Evolutionary conservation across 2,329 filamentous ascomycete genomes (phyloP), one percentile per base, ranked within the genome.

Genomic region (Neocucurbitaria cava): DNA sequence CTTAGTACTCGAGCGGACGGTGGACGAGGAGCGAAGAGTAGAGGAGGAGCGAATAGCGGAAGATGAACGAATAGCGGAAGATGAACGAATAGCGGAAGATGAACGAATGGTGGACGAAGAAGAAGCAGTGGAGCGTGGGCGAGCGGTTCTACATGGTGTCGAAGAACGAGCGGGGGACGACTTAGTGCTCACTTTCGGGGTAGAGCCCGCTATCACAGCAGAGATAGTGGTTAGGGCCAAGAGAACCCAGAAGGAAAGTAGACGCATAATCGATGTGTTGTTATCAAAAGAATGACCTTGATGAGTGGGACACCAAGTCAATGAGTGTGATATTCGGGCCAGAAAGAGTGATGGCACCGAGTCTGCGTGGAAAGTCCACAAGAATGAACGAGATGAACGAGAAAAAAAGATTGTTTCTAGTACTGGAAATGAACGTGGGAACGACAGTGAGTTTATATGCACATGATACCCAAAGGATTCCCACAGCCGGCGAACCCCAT

Each of bases 331-430:
- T 1, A 10, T 36, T 28, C 5, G 36, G 3, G 43, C 38, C 42
- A 46, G 35, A 46, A 46, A 21, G 42, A 46, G 23, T 52, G 49
- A 52, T 46, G 49, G 35, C 39, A 20, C 24, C 13, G 35, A 13
- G 11, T n/a, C 30, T 21, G 36, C 1, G 2, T 9, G 26, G 4
- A 26, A 39, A 33, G 26, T 1, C 42, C 35, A 24, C 21, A n/a
- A 13, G 21, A 46, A 6, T n/a, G 18, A 41, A 24, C 38, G n/a
- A n/a, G n/a, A n/a, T n/a, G n/a, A n/a, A n/a, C n/a, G n/a, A n/a
- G n/a, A n/a, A n/a, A n/a, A n/a, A n/a, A n/a, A n/a, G n/a, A n/a
- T n/a, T n/a, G n/a, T n/a, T n/a, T n/a, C n/a, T n/a, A n/a, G n/a
- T n/a, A n/a, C n/a, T n/a, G n/a, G n/a, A n/a, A n/a, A n/a, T n/a